Evolutionary conservation across 371 early-diverging fungal species (phyloP).

Genomic region (Sporodiniella umbellata): DNA sequence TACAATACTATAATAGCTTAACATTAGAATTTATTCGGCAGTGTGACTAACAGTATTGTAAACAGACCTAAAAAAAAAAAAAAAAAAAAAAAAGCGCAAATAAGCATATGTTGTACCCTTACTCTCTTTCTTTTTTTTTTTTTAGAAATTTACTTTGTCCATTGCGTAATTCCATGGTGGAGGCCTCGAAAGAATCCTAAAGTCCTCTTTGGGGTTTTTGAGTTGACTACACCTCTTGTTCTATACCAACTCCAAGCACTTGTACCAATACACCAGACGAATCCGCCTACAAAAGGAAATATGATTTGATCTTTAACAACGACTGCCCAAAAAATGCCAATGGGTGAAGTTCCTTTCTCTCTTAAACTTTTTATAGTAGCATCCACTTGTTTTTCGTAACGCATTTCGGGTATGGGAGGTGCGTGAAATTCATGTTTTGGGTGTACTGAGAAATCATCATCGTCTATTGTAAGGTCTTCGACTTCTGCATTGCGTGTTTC

Average conservation of each 20-base stretch:
- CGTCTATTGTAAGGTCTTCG: slow-evolving; percentile 10
- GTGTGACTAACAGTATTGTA: slow-evolving; percentile 2
- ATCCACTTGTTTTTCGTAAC: slow-evolving; percentile 43
- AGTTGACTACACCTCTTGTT: slow-evolving; percentile 16
- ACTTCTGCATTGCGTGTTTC: slow-evolving; percentile 20
- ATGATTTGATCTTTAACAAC: slow-evolving; percentile 44
- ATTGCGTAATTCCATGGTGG: slow-evolving; percentile 25
- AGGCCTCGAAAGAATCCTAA: slow-evolving; percentile 24
- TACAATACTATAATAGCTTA: slow-evolving; percentile 51
- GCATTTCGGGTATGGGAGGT: slow-evolving; percentile 47
- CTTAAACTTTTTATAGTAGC: slow-evolving; percentile 24
- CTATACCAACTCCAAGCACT: slow-evolving; percentile 45
- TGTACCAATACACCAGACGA: slow-evolving; percentile 34
- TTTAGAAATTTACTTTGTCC: slow-evolving; percentile 40
- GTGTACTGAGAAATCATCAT: slow-evolving; percentile 18
- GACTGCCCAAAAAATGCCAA: slow-evolving; percentile 30
- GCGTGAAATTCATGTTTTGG: slow-evolving; percentile 11
- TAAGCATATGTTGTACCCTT: neutral
- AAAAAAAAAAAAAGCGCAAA: too few relatives aligned
- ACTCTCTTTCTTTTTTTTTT: slow-evolving; percentile 7
- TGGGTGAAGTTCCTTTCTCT: slow-evolving; percentile 24
- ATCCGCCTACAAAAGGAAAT: slow-evolving; percentile 44
- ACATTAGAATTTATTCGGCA: slow-evolving; percentile 11
- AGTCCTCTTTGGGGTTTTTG: slow-evolving; percentile 9
- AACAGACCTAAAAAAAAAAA: slow-evolving; percentile 3